A percentile compares a stretch with the other conserved stretches of the same genome.
phyloP scores from a whole-genome alignment of 148 eudicot genomes.

The Talinum fruticosum region DNA sequence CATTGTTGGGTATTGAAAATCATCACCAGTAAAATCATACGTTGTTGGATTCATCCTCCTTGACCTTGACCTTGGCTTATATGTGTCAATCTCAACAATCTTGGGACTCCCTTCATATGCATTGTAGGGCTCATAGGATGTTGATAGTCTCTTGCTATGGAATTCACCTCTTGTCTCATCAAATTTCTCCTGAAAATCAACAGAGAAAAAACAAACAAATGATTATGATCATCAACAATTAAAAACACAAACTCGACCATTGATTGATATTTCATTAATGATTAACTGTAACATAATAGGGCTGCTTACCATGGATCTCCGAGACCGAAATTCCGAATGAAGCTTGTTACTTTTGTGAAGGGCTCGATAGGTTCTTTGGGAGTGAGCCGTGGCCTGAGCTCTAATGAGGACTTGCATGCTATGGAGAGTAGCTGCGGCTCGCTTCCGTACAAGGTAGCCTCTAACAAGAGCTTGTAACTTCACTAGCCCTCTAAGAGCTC shows the following conservation, averaged over 20 bases:
- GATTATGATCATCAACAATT: not conserved
- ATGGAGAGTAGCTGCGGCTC: constrained; percentile 73
- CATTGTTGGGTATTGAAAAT: constrained; percentile 43
- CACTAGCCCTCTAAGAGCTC: constrained; percentile 85
- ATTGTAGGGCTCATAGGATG: constrained; percentile 46
- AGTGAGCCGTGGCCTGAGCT: constrained; percentile 68
- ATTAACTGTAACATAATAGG: not conserved
- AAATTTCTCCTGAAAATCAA: constrained; percentile 47
- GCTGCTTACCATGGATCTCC: constrained; percentile 55
- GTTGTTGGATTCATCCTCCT: constrained; percentile 40
- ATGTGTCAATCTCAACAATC: constrained; percentile 85
- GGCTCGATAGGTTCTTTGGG: constrained; percentile 51
- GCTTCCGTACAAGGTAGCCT: constrained; percentile 80
- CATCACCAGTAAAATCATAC: constrained; percentile 46
- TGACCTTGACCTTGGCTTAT: constrained; percentile 60
- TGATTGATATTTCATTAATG: not conserved
- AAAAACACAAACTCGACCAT: not conserved
- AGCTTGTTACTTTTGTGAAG: constrained; percentile 28
- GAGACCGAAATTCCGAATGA: constrained; percentile 41
- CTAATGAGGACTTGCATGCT: constrained; percentile 88
- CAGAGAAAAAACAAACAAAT: not conserved
- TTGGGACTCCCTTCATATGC: constrained; percentile 73
- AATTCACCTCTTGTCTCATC: constrained; percentile 52
- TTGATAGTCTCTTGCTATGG: constrained; percentile 72
- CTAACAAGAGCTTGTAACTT: constrained; percentile 87